A percentile compares a stretch with the other conserved stretches of the same genome.
phyloP scores from a whole-genome alignment of 2,329 filamentous ascomycete genomes.

The Nemania sp. region DNA sequence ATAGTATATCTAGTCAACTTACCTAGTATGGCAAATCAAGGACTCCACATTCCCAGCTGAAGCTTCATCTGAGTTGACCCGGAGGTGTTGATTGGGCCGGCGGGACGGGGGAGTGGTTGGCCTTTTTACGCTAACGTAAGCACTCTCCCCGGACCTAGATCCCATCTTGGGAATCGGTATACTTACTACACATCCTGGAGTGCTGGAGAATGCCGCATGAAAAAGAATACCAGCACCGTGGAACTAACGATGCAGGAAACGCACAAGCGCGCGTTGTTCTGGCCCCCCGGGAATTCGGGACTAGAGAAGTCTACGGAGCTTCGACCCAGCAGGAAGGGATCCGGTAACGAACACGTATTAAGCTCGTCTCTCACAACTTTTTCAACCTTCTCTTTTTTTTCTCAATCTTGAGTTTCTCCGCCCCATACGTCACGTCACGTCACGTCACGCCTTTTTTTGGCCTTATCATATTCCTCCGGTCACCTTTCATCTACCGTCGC shows the following conservation, averaged over 20 bases:
- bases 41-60: no score
- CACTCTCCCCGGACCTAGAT: no score
- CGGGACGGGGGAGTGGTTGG: no score
- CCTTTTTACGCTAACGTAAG: no score
- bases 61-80: no score
- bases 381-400: neutral
- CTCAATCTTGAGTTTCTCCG: neutral
- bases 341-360: no score
- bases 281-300: neutral
- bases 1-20: no score
- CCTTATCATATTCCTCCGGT: constrained; percentile 1
- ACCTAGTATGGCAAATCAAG: no score
- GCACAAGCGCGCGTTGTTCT: neutral
- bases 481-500: neutral
- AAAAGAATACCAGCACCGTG: constrained; percentile 12
- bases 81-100: no score
- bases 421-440: no score
- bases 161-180: neutral
- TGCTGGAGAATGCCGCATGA: no score
- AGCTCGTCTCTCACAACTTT: neutral
- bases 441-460: neutral
- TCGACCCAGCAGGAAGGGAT: no score
- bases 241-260: constrained; percentile 15
- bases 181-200: neutral
- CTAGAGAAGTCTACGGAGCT: neutral